Base-by-base conservation (phyloP, 345 rosid species). In the Brassica incana region DNA sequence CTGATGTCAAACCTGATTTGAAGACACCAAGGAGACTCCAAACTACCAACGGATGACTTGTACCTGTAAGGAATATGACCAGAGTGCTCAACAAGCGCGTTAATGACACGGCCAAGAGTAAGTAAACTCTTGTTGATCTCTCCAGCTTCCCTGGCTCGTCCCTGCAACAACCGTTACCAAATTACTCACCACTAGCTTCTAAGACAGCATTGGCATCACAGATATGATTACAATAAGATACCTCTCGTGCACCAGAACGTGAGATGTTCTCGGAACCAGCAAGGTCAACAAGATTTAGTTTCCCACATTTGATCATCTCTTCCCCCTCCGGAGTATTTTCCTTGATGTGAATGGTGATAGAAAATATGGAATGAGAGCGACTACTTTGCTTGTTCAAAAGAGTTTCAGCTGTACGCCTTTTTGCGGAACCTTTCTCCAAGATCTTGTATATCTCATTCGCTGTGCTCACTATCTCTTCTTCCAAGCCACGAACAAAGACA, bases 201-300 rank as follows among this genome's bases (percentile, higher is more conserved):
- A 78, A 62, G 79, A 82, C 65, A 67, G n/a, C 36, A 56, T 32
- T 50, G 69, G 29, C 18, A 71, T 61, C 38, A 38, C 2, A 67
- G 67, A 29, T 4, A 45, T 60, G 62, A 27, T 36, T 15, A 59
- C 59, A 15, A 66, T 58, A 67, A 40, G 67, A 73, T 88, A 95
- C 98, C 96, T 95, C 99, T 76, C 97, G 82, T 18, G 98, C 99
- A 74, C 99, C 99, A 64, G 99, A 95, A 20, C 98, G 97, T 5
- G 97, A 93, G 83, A 95, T 95, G 85, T 95, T 95, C 87, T 95
- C 98, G 4, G 99, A 95, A 79, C 99, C 99, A 86, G 98, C 98
- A 83, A 95, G 99, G 75, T 93, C 99, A 78, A 95, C 97, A 69
- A 95, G 99, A 84, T 95, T 95, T 71, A 95, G 88, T 84, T 95